Evolutionary conservation across 805 yeast species (phyloP), one percentile per base, ranked within the genome.

Genomic region (Nakazawaea populi): DNA sequence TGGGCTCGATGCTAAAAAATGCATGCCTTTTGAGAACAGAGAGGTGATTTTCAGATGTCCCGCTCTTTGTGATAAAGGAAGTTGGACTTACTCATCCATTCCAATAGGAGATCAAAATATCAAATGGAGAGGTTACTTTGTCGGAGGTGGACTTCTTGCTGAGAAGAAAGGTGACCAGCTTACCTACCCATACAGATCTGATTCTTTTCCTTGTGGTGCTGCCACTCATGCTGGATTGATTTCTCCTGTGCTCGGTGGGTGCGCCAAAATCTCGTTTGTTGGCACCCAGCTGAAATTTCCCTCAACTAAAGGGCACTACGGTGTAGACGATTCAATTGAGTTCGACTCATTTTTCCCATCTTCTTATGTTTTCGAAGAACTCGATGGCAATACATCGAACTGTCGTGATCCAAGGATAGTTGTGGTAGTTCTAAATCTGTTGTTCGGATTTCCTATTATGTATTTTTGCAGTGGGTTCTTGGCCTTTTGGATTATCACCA

Each of bases 131-230:
- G 86, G 87, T 1, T 88, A 74, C 58, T 79, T 81, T 34, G 77
- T 91, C 29, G 97, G 97, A 2, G 96, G 96, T 14, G 91, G 91
- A 1, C 60, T 60, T 18, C 10, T 14, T 14, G 35, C 41, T 18
- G 8, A 40, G n/a, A 38, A 24, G 54, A 52, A 54, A 2, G 59
- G 48, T 10, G 52, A 53, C 5, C 54, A 49, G 1, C 53, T 83
- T 7, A 70, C 88, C 0, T 58, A 68, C 29, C 90, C 91, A 0
- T 91, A 89, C 61, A 73, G 98, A 55, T 91, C 89, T 0, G 98
- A 91, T 67, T 88, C 96, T 1, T 90, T 74, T 58, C 84, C 92
- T 0, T 91, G 98, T 64, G 92, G 90, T 0, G 86, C 97, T 2
- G 97, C 94, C 0, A 79, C 87, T 4, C 97, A 91, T 65, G 82